These are phyloP conservation scores for Boletales sp. DNA, from an alignment of 768 basidiomycete species.

Conservation along the genomic window DNA sequence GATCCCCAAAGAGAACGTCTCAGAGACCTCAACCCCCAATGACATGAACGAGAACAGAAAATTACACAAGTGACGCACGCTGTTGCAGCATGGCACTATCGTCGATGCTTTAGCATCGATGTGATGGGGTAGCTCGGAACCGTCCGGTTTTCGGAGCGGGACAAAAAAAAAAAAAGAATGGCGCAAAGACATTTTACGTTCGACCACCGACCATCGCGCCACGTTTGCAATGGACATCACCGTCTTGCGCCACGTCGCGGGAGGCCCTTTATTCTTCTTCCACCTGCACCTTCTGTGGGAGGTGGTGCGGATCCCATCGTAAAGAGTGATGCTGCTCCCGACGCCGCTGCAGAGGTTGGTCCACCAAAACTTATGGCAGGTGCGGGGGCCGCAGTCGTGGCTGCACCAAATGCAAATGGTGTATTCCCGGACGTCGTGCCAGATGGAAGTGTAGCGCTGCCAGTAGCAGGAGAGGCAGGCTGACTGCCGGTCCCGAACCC, in stretches of 20 bases:
- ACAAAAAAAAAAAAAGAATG: constrained; percentile 2
- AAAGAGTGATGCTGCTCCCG: constrained; percentile 38
- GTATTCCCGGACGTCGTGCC: constrained; percentile 24
- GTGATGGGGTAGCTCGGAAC: constrained; percentile 17
- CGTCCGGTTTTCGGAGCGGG: constrained; percentile 11
- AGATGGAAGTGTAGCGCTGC: constrained; percentile 29
- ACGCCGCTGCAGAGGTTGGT: constrained; percentile 31
- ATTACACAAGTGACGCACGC: constrained; percentile 7
- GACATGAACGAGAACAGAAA: constrained; percentile 2
- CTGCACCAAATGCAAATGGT: constrained; percentile 38
- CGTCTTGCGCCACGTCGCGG: constrained; percentile 40
- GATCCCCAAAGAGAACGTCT: constrained; percentile 12
- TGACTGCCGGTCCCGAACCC: constrained; percentile 51
- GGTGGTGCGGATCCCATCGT: constrained; percentile 59
- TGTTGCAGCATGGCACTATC: constrained; percentile 2
- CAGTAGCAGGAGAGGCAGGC: constrained; percentile 54
- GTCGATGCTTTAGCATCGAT: constrained; percentile 26
- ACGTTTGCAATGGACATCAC: constrained; percentile 8
- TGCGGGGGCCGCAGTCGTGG: constrained; percentile 31
- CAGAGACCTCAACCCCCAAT: neutral
- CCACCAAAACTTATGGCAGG: constrained; percentile 40
- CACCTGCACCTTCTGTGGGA: constrained; percentile 32
- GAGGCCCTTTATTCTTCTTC: constrained; percentile 51
- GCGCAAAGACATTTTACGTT: constrained; percentile 4
- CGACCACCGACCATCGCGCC: constrained; percentile 12